phyloP scores from a whole-genome alignment of 495 filamentous ascomycete genomes.

The Melanomma pulvis-pyrius region DNA sequence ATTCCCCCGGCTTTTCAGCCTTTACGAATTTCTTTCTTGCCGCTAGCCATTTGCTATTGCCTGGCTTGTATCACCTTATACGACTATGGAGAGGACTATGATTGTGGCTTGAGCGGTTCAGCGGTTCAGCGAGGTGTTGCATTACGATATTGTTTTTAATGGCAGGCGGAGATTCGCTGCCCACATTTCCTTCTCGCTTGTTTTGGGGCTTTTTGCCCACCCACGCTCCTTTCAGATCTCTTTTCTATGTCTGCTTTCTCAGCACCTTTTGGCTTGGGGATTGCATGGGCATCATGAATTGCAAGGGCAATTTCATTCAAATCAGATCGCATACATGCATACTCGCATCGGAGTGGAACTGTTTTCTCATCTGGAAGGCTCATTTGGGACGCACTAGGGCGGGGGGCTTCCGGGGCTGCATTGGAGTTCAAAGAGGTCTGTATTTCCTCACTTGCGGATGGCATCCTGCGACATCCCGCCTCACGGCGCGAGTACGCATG shows the following conservation, averaged over 20 bases:
- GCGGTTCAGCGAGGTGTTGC: neutral
- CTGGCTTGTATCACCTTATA: neutral
- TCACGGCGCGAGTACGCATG: neutral
- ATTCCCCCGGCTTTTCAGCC: constrained; percentile 21
- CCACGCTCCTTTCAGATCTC: constrained; percentile 4
- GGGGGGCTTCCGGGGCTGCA: no score
- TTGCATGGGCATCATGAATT: neutral
- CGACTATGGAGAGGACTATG: neutral
- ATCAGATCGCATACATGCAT: constrained; percentile 15
- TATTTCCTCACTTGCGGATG: neutral
- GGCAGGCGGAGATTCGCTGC: neutral
- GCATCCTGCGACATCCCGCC: neutral
- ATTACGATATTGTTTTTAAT: constrained; percentile 12
- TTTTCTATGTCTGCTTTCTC: constrained; percentile 6
- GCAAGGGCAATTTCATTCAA: neutral
- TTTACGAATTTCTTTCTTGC: constrained; percentile 25
- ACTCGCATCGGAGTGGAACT: constrained; percentile 14
- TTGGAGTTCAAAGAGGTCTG: neutral
- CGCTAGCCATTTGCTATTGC: neutral
- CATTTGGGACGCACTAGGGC: neutral
- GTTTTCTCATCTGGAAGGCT: neutral
- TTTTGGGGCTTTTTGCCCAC: neutral
- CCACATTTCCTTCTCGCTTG: neutral
- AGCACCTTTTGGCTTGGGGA: neutral
- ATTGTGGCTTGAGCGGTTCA: neutral